These are phyloP conservation scores for Gynostemma pentaphyllum DNA, from an alignment of 306 rosid genomes.

Conservation along the genomic window DNA sequence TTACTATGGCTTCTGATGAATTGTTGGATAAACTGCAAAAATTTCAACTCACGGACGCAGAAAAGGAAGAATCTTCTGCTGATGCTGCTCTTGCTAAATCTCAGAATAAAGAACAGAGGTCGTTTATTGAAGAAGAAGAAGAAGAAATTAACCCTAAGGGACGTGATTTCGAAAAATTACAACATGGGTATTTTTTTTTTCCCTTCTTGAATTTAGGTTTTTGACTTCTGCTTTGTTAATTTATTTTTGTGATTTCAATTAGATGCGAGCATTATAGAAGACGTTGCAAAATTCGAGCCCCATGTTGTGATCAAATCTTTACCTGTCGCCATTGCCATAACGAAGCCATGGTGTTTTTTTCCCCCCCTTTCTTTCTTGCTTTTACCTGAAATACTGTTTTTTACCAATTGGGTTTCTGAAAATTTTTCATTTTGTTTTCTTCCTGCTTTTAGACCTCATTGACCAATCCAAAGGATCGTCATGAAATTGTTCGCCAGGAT, in stretches of 20 bases:
- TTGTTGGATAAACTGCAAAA: too few relatives aligned
- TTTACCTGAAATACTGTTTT: too few relatives aligned
- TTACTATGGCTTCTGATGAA: too few relatives aligned
- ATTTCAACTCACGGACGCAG: too few relatives aligned
- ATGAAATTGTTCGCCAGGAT: constrained; percentile 49
- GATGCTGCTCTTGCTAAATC: too few relatives aligned
- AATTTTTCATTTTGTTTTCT: neutral
- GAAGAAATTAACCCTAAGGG: too few relatives aligned
- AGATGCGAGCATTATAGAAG: constrained; percentile 56
- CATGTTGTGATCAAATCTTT: constrained; percentile 54
- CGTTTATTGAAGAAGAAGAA: constrained; percentile 15
- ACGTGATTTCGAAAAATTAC: constrained; percentile 29
- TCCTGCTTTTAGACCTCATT: constrained; percentile 28
- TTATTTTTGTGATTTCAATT: constrained; percentile 3
- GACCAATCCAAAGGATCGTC: constrained; percentile 36
- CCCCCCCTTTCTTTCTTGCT: neutral
- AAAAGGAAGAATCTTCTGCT: too few relatives aligned
- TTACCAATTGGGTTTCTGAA: neutral
- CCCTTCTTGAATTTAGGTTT: neutral
- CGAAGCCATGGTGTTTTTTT: constrained; percentile 32
- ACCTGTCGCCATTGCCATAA: constrained; percentile 70
- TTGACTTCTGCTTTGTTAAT: too few relatives aligned
- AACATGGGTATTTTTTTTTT: constrained; percentile 23
- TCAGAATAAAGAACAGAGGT: neutral
- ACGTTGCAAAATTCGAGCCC: constrained; percentile 60